Conservation (phyloP, 2,329 filamentous ascomycete genomes). For the Ceratocystis ficicola region DNA sequence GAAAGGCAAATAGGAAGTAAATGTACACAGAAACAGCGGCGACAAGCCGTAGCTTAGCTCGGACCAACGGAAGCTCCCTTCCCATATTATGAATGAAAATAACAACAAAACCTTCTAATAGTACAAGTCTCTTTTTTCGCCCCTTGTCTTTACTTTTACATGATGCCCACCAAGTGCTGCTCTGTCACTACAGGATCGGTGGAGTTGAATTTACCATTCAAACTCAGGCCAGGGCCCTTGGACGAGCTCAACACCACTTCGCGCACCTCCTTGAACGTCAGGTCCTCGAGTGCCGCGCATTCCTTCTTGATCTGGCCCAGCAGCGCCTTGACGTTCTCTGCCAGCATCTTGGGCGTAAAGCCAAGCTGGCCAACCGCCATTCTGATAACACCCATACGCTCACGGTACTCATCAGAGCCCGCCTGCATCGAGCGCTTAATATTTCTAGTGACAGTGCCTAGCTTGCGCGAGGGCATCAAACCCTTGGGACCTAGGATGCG, state of each 20-base stretch:
- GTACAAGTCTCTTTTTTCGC: conserved; percentile 14
- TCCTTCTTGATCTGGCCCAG: conserved; percentile 68
- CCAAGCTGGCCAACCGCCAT: conserved; percentile 85
- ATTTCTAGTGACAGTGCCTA: conserved; percentile 77
- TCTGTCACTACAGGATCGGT: conserved; percentile 45
- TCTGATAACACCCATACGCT: conserved; percentile 70
- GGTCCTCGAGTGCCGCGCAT: conserved; percentile 54
- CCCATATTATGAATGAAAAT: conserved; percentile 13
- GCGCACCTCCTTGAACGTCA: conserved; percentile 36
- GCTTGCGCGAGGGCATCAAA: conserved; percentile 82
- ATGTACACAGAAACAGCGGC: conserved; percentile 1
- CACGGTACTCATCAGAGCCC: conserved; percentile 75
- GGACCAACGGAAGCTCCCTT: conserved; percentile 10
- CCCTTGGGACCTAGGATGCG: conserved; percentile 76
- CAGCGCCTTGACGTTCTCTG: conserved; percentile 69
- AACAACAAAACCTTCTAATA: conserved; percentile 7
- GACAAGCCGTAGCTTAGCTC: background rate
- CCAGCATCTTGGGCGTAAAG: conserved; percentile 77
- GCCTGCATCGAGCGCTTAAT: conserved; percentile 61
- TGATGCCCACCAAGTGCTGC: conserved; percentile 41
- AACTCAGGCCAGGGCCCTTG: conserved; percentile 70
- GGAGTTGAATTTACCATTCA: conserved; percentile 66
- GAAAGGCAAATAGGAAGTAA: conserved; percentile 22
- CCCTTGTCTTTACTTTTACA: conserved; percentile 32
- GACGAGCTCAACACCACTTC: conserved; percentile 76